phyloP scores from a whole-genome alignment of 495 filamentous ascomycete species.

The Penicillium riverlandense region DNA sequence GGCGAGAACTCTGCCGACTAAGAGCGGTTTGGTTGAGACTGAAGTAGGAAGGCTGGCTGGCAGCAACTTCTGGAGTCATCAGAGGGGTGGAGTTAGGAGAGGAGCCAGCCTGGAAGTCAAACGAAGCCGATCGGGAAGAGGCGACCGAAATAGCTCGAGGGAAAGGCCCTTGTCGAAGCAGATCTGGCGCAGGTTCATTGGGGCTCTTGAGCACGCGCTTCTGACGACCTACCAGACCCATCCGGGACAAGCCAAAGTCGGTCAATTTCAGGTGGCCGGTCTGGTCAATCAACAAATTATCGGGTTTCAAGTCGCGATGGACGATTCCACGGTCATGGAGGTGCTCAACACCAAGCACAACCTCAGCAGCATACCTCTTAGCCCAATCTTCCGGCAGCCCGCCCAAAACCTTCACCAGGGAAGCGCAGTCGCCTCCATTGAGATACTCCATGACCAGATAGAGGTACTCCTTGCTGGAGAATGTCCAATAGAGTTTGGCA shows the following conservation, averaged over 20 bases:
- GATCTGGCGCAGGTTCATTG: slow-evolving; percentile 76
- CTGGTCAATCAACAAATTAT: slow-evolving; percentile 95
- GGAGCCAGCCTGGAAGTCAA: slow-evolving; percentile 73
- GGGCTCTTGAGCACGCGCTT: slow-evolving; percentile 82
- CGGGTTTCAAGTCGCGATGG: slow-evolving; percentile 93
- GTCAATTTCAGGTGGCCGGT: slow-evolving; percentile 95
- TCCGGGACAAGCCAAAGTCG: slow-evolving; percentile 93
- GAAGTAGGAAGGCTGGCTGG: slow-evolving; percentile 89
- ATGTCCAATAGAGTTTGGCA: slow-evolving; percentile 98
- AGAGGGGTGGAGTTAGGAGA: slow-evolving; percentile 81
- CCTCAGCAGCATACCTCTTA: slow-evolving; percentile 93
- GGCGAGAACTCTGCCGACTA: slow-evolving; percentile 65
- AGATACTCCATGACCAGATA: slow-evolving; percentile 99
- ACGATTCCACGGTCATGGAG: slow-evolving; percentile 90
- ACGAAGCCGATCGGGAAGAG: slow-evolving; percentile 92
- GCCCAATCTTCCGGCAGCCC: slow-evolving; percentile 94
- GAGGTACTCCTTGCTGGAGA: slow-evolving; percentile 97
- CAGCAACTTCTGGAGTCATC: slow-evolving; percentile 71
- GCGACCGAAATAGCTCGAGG: slow-evolving; percentile 74
- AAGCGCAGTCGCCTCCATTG: slow-evolving; percentile 95
- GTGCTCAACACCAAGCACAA: slow-evolving; percentile 91
- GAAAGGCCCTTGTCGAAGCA: slow-evolving; percentile 90
- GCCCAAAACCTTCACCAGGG: slow-evolving; percentile 87
- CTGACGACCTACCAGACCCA: slow-evolving; percentile 94
- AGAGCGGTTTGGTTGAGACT: slow-evolving; percentile 62